Conservation (phyloP, 1,284 basidiomycete genomes). For the Papiliotrema nemorosa region DNA sequence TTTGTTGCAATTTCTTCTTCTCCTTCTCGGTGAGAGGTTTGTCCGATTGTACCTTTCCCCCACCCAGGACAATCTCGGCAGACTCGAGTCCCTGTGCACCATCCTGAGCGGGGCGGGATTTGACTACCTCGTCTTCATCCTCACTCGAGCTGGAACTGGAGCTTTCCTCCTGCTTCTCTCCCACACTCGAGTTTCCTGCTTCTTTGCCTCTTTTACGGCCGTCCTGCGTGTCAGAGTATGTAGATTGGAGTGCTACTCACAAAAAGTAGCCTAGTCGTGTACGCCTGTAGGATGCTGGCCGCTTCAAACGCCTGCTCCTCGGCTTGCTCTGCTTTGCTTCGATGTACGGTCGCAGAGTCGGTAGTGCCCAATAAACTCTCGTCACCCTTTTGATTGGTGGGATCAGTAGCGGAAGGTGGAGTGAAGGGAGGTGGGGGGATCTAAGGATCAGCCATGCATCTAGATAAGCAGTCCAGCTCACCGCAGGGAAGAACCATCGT, state of each 20-base stretch:
- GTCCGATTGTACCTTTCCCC: constrained; percentile 27
- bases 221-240: constrained; percentile 16
- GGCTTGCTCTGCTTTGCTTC: constrained; percentile 49
- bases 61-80: constrained; percentile 31
- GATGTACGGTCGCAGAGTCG: constrained; percentile 43
- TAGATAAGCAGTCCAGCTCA: constrained; percentile 8
- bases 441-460: neutral
- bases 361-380: constrained; percentile 47
- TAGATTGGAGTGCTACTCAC: constrained; percentile 16
- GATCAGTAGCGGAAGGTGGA: constrained; percentile 49
- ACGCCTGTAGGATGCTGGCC: constrained; percentile 44
- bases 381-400: constrained; percentile 48
- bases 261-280: constrained; percentile 42
- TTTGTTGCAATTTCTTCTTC: constrained; percentile 41
- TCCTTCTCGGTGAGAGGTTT: constrained; percentile 34
- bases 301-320: constrained; percentile 52
- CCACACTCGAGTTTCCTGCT: constrained; percentile 47
- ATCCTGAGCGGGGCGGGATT: constrained; percentile 7
- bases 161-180: constrained; percentile 33
- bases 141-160: constrained; percentile 14
- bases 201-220: constrained; percentile 37
- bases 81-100: constrained; percentile 30
- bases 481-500: constrained; percentile 55
- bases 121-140: constrained; percentile 29
- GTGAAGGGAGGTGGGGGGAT: constrained; percentile 45